A percentile compares a stretch with the other conserved stretches of the same genome.
phyloP scores from a whole-genome alignment of 1,284 basidiomycete genomes.

The Cryptococcus sp. region DNA sequence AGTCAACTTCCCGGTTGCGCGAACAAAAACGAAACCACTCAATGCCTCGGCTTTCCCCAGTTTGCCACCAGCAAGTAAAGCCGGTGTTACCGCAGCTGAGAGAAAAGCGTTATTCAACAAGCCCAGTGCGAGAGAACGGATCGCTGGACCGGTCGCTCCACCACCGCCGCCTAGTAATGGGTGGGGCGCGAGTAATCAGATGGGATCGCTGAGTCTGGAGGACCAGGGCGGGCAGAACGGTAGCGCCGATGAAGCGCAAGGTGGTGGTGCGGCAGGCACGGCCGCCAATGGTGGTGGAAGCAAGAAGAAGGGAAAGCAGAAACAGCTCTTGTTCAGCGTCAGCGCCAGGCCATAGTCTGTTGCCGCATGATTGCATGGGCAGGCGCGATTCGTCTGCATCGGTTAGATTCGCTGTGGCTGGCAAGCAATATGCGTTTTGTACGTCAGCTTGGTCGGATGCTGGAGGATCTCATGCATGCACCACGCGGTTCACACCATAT shows the following conservation, averaged over 20 bases:
- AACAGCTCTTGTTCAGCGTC: slow-evolving; percentile 74
- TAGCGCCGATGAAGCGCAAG: slow-evolving; percentile 15
- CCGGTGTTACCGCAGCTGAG: slow-evolving; percentile 46
- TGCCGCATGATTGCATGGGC: no score
- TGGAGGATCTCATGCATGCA: no score
- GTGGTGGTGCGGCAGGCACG: slow-evolving; percentile 12
- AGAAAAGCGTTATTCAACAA: slow-evolving; percentile 54
- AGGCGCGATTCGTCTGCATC: no score
- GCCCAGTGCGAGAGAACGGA: slow-evolving; percentile 66
- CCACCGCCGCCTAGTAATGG: slow-evolving; percentile 42
- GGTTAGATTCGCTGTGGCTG: no score
- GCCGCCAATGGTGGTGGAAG: slow-evolving; percentile 28
- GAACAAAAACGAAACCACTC: slow-evolving; percentile 27
- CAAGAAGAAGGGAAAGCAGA: slow-evolving; percentile 75
- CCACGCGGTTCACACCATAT: no score
- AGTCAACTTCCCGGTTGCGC: slow-evolving; percentile 38
- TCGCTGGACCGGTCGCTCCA: slow-evolving; percentile 59
- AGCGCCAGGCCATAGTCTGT: slow-evolving; percentile 40
- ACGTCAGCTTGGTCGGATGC: no score
- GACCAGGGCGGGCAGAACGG: slow-evolving; percentile 3
- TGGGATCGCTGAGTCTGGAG: slow-evolving; percentile 22
- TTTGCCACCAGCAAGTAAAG: slow-evolving; percentile 57
- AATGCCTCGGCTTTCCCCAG: slow-evolving; percentile 70
- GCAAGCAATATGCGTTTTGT: no score
- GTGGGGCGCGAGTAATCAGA: slow-evolving; percentile 48